Percentiles rank a stretch among this genome's conserved stretches.
phyloP scores from a whole-genome alignment of 2,329 filamentous ascomycete genomes.

The Penicillium expansum region DNA sequence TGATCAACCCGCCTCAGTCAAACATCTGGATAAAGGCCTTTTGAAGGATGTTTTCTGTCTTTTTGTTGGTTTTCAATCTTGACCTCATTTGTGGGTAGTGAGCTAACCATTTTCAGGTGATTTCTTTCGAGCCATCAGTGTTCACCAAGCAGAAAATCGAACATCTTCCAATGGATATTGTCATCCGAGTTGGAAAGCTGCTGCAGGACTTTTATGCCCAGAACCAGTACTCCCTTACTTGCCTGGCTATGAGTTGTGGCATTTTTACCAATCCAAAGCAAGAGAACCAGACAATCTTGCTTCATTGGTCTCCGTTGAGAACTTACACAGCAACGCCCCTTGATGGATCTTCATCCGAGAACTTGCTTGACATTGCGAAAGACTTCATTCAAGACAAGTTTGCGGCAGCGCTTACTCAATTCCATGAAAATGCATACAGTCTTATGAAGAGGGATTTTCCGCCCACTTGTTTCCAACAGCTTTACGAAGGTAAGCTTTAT shows the following conservation, averaged over 20 bases:
- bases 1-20: background rate
- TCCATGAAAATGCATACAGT: background rate
- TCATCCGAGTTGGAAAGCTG: background rate
- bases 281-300: background rate
- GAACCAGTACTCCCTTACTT: background rate
- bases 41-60: constrained; percentile 9
- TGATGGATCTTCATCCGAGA: background rate
- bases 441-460: constrained; percentile 1
- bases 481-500: background rate
- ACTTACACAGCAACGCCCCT: background rate
- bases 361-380: constrained; percentile 1
- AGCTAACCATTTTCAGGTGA: constrained; percentile 2
- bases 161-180: constrained; percentile 3
- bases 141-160: background rate
- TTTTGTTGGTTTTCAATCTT: background rate
- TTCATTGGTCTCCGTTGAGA: constrained; percentile 9
- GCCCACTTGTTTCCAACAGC: background rate
- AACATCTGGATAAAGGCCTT: background rate
- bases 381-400: constrained; percentile 2
- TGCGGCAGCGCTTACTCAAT: background rate
- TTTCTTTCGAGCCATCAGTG: constrained; percentile 2
- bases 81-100: background rate
- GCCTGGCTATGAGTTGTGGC: constrained; percentile 5
- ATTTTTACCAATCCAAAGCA: constrained; percentile 7
- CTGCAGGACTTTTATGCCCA: background rate